Percentiles rank a stretch among this genome's conserved stretches.
phyloP scores from a whole-genome alignment of 306 rosid genomes.

The Leucaena leucocephala region DNA sequence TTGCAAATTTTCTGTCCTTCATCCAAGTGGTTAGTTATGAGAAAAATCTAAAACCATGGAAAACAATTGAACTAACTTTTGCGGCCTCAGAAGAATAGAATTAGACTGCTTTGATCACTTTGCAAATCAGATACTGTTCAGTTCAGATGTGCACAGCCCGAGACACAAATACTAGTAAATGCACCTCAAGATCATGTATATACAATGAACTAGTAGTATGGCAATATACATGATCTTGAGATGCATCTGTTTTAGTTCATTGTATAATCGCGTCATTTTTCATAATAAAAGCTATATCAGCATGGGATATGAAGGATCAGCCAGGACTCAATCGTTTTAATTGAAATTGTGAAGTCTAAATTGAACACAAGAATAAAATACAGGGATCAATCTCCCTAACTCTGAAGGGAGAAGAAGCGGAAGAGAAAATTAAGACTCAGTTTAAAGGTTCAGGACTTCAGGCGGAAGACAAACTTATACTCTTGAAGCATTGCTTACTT shows the following conservation, averaged over 20 bases:
- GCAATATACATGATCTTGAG: neutral
- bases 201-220: neutral
- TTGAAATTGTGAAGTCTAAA: neutral
- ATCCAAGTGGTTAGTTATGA: neutral
- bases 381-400: neutral
- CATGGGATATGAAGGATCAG: neutral
- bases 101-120: slow-evolving; percentile 4
- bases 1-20: neutral
- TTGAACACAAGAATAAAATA: neutral
- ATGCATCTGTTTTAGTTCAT: neutral
- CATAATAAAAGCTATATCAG: neutral
- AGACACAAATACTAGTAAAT: neutral
- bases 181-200: neutral
- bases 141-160: neutral
- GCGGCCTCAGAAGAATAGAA: slow-evolving; percentile 4
- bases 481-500: neutral
- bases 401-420: neutral
- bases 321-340: neutral
- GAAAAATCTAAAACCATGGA: slow-evolving; percentile 12
- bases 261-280: neutral
- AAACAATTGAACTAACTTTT: slow-evolving; percentile 2
- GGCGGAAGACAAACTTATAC: neutral
- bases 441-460: neutral
- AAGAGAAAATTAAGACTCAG: neutral
- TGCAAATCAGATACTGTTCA: neutral